Conservation (phyloP, 768 basidiomycete species). For the Phlegmacium glaucopus region DNA sequence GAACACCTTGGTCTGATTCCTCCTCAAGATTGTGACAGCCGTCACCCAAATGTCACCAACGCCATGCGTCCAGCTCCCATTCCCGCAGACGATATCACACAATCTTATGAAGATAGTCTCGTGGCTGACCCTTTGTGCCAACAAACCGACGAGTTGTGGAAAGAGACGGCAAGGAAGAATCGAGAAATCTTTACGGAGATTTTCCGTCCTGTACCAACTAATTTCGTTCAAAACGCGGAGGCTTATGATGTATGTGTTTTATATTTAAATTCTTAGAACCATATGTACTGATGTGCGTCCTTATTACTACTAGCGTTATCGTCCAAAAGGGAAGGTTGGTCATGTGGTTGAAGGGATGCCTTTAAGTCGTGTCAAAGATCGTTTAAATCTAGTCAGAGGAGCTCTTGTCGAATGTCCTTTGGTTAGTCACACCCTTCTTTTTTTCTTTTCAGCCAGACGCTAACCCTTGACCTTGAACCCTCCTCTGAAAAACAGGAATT, state of each 20-base stretch:
- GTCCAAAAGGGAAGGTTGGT: slow-evolving; percentile 74
- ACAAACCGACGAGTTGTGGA: slow-evolving; percentile 57
- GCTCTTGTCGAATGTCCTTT: slow-evolving; percentile 75
- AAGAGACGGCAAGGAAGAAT: slow-evolving; percentile 72
- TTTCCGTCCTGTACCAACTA: slow-evolving; percentile 84
- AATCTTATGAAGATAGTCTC: slow-evolving; percentile 50
- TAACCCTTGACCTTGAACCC: too few species aligned
- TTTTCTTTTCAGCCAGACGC: too few species aligned
- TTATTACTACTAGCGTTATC: slow-evolving; percentile 69
- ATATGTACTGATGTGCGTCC: neutral
- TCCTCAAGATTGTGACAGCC: slow-evolving; percentile 54
- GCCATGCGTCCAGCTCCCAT: slow-evolving; percentile 82
- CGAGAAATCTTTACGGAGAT: slow-evolving; percentile 83
- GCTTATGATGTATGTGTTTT: slow-evolving; percentile 62
- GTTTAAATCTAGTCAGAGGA: slow-evolving; percentile 66
- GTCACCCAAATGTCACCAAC: slow-evolving; percentile 35
- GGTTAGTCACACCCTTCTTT: slow-evolving; percentile 36
- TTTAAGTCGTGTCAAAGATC: slow-evolving; percentile 69
- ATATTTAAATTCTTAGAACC: neutral
- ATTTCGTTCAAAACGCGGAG: slow-evolving; percentile 75
- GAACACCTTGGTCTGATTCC: slow-evolving; percentile 86
- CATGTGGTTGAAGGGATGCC: slow-evolving; percentile 74
- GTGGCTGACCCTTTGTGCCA: slow-evolving; percentile 80
- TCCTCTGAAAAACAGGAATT: slow-evolving; percentile 54
- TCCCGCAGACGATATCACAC: slow-evolving; percentile 65